phyloP scores from a whole-genome alignment of 345 rosid species.

The Camelina laxa region DNA sequence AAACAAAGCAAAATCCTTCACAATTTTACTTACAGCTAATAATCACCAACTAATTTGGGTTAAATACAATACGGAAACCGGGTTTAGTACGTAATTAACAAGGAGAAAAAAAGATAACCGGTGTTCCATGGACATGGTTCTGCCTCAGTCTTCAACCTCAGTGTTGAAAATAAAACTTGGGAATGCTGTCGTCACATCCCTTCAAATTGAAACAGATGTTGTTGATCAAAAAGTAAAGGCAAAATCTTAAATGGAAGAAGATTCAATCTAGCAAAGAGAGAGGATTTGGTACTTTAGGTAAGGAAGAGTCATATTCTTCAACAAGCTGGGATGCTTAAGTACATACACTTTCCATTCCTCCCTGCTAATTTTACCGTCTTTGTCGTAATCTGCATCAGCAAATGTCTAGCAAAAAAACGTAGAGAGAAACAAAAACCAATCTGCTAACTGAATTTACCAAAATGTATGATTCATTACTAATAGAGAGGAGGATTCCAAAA shows the following conservation, averaged over 20 bases:
- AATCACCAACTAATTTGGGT: conserved; percentile 26
- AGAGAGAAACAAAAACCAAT: not conserved
- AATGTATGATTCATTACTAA: not conserved
- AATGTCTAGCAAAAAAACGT: conserved; percentile 59
- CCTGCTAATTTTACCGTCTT: conserved; percentile 70
- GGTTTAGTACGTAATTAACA: not conserved
- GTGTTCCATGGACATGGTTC: conserved; percentile 6
- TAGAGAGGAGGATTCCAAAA: conserved; percentile 4
- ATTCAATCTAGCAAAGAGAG: not conserved
- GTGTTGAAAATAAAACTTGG: conserved; percentile 73
- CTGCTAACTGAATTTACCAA: conserved; percentile 1
- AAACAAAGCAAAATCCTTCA: conserved; percentile 8
- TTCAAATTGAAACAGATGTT: conserved; percentile 31
- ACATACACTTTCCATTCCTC: conserved; percentile 73
- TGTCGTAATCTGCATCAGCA: conserved; percentile 69
- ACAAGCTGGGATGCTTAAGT: conserved; percentile 57
- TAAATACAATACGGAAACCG: not conserved
- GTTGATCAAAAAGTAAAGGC: not conserved
- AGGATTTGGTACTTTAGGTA: conserved; percentile 57
- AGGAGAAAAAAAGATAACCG: not conserved
- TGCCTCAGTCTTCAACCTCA: conserved; percentile 55
- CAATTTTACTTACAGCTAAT: conserved; percentile 26
- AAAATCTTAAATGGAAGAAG: not conserved
- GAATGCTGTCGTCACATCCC: conserved; percentile 68
- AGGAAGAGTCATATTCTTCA: conserved; percentile 87